These are phyloP conservation scores for Suillus plorans DNA, from an alignment of 768 basidiomycete genomes.

Conservation along the genomic window DNA sequence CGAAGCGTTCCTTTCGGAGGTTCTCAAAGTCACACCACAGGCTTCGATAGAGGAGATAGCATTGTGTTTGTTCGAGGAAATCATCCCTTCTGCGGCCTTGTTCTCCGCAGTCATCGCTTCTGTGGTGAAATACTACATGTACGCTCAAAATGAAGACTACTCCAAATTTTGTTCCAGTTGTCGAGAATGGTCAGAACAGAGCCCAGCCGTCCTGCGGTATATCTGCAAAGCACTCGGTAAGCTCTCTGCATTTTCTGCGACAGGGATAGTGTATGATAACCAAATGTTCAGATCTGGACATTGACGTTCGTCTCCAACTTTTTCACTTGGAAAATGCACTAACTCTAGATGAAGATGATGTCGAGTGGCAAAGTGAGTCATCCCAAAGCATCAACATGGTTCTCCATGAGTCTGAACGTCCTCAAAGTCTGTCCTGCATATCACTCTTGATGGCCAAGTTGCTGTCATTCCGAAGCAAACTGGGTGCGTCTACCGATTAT, in stretches of 20 bases:
- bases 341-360: conserved; percentile 37
- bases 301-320: conserved; percentile 39
- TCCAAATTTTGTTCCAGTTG: conserved; percentile 40
- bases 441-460: conserved; percentile 11
- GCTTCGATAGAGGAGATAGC: conserved; percentile 38
- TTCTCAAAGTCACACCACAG: conserved; percentile 11
- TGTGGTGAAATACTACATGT: conserved; percentile 61
- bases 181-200: conserved; percentile 22
- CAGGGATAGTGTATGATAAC: conserved; percentile 31
- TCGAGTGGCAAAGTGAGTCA: conserved; percentile 39
- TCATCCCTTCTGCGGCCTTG: conserved; percentile 53
- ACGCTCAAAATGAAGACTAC: conserved; percentile 29
- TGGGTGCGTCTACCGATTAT: conserved; percentile 15
- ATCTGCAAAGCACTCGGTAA: conserved; percentile 48
- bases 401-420: neutral
- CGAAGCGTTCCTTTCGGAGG: conserved; percentile 18
- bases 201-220: conserved; percentile 38
- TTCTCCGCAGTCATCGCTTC: conserved; percentile 57
- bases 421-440: conserved; percentile 8
- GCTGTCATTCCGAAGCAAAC: conserved; percentile 15
- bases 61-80: conserved; percentile 49
- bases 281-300: conserved; percentile 23
- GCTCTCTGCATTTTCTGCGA: conserved; percentile 16
- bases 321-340: conserved; percentile 39
- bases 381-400: neutral